A percentile compares a stretch with the other conserved stretches of the same genome.
Conservation (phyloP, 2,329 filamentous ascomycete genomes). For the Cladosporium sp. region DNA sequence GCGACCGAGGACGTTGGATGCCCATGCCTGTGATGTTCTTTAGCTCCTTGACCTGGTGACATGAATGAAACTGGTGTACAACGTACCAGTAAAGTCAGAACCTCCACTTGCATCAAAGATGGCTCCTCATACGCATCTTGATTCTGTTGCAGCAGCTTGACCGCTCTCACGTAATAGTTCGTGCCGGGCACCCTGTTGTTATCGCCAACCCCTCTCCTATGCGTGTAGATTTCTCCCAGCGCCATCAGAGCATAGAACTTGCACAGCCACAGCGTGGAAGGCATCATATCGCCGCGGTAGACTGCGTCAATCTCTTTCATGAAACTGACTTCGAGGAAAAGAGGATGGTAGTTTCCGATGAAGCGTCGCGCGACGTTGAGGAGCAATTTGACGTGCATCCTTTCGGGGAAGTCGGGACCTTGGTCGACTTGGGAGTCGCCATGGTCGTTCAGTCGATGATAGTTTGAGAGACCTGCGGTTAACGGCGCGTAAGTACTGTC, state of each 20-base stretch:
- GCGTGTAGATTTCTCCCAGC: conserved; percentile 45
- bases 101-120: conserved; percentile 43
- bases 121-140: conserved; percentile 41
- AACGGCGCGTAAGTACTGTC: conserved; percentile 14
- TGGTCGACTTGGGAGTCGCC: conserved; percentile 11
- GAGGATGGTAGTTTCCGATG: conserved; percentile 40
- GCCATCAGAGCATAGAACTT: conserved; percentile 46
- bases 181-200: conserved; percentile 39
- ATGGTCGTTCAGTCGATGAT: conserved; percentile 16
- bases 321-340: conserved; percentile 39
- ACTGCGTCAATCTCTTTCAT: conserved; percentile 37
- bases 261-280: conserved; percentile 34
- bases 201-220: conserved; percentile 31
- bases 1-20: conserved; percentile 43
- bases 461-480: conserved; percentile 17
- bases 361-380: conserved; percentile 23
- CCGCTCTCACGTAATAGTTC: conserved; percentile 41
- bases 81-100: conserved; percentile 42
- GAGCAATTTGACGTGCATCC: conserved; percentile 22
- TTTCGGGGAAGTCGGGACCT: conserved; percentile 21
- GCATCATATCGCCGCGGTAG: conserved; percentile 32
- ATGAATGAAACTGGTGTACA: no score
- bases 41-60: no score
- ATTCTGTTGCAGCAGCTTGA: conserved; percentile 32
- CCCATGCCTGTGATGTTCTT: conserved; percentile 44